These are phyloP conservation scores for Fusarium devonianum DNA, from an alignment of 2,329 filamentous ascomycete species.

Conservation along the genomic window DNA sequence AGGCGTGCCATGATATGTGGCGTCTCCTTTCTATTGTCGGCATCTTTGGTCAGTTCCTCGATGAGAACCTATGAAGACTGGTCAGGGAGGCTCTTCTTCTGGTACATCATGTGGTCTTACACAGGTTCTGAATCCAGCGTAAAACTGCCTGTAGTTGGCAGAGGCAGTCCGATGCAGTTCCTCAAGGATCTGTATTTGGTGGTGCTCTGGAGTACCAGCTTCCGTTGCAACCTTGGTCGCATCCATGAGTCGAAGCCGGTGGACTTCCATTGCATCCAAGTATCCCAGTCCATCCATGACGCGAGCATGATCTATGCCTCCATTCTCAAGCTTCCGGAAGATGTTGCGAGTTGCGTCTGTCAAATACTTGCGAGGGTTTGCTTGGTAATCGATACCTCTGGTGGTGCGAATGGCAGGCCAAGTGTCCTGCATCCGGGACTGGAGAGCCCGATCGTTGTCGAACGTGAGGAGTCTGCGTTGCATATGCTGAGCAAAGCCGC, in stretches of 20 bases:
- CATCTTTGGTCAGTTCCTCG: slow-evolving; percentile 27
- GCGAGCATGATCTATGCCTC: slow-evolving; percentile 38
- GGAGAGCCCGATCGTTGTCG: slow-evolving; percentile 40
- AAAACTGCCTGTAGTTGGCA: slow-evolving; percentile 42
- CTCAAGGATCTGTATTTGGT: slow-evolving; percentile 35
- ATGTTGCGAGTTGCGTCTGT: slow-evolving; percentile 35
- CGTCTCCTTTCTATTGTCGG: slow-evolving; percentile 13
- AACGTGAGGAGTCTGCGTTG: slow-evolving; percentile 44
- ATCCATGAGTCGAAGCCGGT: slow-evolving; percentile 41
- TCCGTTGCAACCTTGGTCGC: slow-evolving; percentile 32
- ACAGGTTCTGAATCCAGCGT: slow-evolving; percentile 45
- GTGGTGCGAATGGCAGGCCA: slow-evolving; percentile 29
- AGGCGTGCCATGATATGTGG: slow-evolving; percentile 45
- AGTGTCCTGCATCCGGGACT: slow-evolving; percentile 25
- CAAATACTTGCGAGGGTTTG: slow-evolving; percentile 43
- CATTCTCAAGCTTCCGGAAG: slow-evolving; percentile 40
- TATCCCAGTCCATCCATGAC: slow-evolving; percentile 44
- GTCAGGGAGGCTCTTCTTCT: not conserved
- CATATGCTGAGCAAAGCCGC: slow-evolving; percentile 45
- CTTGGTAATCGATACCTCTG: slow-evolving; percentile 26
- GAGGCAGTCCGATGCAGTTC: slow-evolving; percentile 43
- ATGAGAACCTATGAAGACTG: slow-evolving; percentile 41
- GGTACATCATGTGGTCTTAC: slow-evolving; percentile 35
- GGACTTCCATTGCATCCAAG: slow-evolving; percentile 46
- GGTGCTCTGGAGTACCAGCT: slow-evolving; percentile 10